These are phyloP conservation scores for Pichia scutulata DNA, from an alignment of 805 yeast species.

Conservation along the genomic window DNA sequence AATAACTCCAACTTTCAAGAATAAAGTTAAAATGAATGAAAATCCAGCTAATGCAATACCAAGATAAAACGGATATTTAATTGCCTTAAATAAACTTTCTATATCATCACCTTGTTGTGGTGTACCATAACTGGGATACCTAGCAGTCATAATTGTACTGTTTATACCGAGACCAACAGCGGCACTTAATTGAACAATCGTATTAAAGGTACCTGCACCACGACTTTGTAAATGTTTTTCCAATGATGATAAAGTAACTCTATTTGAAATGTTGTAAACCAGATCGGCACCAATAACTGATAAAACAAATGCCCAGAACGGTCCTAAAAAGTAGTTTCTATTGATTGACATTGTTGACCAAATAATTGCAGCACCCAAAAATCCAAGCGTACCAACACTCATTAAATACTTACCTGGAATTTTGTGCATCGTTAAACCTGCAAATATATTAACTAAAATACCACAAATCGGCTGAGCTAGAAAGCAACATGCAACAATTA, in stretches of 20 bases:
- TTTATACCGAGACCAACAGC: constrained; percentile 37
- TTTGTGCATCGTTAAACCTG: constrained; percentile 38
- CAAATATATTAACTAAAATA: constrained; percentile 35
- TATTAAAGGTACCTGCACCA: constrained; percentile 44
- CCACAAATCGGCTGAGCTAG: constrained; percentile 39
- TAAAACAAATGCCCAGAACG: constrained; percentile 36
- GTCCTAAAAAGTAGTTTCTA: constrained; percentile 36
- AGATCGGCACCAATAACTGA: constrained; percentile 42
- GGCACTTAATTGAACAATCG: constrained; percentile 34
- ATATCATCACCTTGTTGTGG: constrained; percentile 18
- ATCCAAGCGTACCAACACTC: constrained; percentile 29
- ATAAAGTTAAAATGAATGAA: constrained; percentile 26
- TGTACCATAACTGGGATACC: constrained; percentile 27
- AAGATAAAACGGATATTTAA: constrained; percentile 32
- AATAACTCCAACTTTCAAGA: constrained; percentile 31
- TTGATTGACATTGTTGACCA: constrained; percentile 35
- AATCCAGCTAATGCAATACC: constrained; percentile 30
- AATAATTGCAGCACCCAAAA: constrained; percentile 30
- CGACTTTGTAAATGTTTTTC: constrained; percentile 32
- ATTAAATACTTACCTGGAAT: constrained; percentile 35
- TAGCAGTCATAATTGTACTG: constrained; percentile 32
- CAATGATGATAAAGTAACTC: constrained; percentile 36
- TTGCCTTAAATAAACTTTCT: constrained; percentile 25
- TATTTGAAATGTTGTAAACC: constrained; percentile 37
- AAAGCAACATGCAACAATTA: constrained; percentile 37